A percentile compares a stretch with the other conserved stretches of the same genome.
Evolutionary conservation across 176 grass and related monocot species (phyloP).

Genomic region (Aechmea fasciata): DNA sequence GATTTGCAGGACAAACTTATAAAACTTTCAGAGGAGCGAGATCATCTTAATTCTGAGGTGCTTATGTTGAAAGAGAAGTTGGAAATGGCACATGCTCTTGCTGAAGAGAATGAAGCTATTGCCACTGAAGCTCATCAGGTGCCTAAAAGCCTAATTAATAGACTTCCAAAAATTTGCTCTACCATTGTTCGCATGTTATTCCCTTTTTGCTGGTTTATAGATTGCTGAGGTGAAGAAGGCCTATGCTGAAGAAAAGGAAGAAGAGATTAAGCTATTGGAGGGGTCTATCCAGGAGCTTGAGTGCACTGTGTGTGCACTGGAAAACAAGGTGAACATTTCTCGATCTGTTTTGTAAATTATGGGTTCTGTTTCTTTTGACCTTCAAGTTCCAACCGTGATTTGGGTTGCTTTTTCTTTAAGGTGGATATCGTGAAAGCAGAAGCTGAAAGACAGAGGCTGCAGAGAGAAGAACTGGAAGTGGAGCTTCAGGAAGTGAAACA

Average conservation of each 20-base stretch:
- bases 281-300: constrained; percentile 76
- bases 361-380: not conserved
- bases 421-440: constrained; percentile 70
- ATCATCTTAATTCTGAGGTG: constrained; percentile 35
- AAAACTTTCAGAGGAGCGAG: constrained; percentile 43
- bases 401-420: constrained; percentile 34
- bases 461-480: constrained; percentile 69
- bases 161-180: not conserved
- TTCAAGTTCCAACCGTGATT: constrained; percentile 5
- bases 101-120: constrained; percentile 86
- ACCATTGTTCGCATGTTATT: constrained; percentile 11
- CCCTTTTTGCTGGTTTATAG: constrained; percentile 29
- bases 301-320: constrained; percentile 67
- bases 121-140: constrained; percentile 84
- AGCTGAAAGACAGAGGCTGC: constrained; percentile 53
- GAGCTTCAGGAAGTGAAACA: constrained; percentile 72
- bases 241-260: constrained; percentile 84
- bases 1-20: constrained; percentile 24
- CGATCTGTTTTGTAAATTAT: constrained; percentile 15
- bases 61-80: constrained; percentile 59
- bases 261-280: constrained; percentile 83
- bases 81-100: constrained; percentile 63
- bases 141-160: constrained; percentile 19
- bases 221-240: constrained; percentile 57
- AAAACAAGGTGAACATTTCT: constrained; percentile 54